phyloP scores from a whole-genome alignment of 768 basidiomycete genomes.

The Pulveroboletus sp. region DNA sequence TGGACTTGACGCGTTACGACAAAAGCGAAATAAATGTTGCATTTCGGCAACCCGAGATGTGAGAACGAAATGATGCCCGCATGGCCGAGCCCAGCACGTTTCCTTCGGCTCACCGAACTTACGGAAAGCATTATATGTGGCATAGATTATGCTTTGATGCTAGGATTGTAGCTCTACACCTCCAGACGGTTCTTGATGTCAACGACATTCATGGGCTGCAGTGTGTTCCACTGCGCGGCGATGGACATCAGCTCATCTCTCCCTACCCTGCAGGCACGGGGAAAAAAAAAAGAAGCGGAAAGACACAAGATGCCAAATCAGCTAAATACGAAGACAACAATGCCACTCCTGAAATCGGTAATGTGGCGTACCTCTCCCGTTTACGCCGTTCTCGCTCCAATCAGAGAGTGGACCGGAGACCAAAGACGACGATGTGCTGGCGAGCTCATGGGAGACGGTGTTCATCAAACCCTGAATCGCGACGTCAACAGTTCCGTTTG shows the following conservation, averaged over 20 bases:
- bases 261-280: constrained; percentile 40
- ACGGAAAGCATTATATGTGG: constrained; percentile 16
- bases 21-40: constrained; percentile 3
- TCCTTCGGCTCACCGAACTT: constrained; percentile 3
- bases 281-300: not conserved
- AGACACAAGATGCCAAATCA: constrained; percentile 5
- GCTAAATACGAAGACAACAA: not conserved
- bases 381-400: constrained; percentile 54
- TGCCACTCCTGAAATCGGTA: constrained; percentile 21
- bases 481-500: constrained; percentile 53
- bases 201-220: constrained; percentile 50
- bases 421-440: constrained; percentile 26
- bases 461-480: constrained; percentile 51
- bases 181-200: constrained; percentile 50
- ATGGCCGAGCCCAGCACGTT: no score
- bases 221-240: constrained; percentile 42
- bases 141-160: constrained; percentile 17
- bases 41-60: constrained; percentile 6
- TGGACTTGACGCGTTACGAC: constrained; percentile 14
- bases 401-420: constrained; percentile 35
- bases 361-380: constrained; percentile 42
- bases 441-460: constrained; percentile 41
- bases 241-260: constrained; percentile 52
- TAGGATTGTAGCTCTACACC: constrained; percentile 25
- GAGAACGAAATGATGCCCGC: not conserved